These are phyloP conservation scores for Lepidium africanum DNA, from an alignment of 345 rosid species.

Conservation along the genomic window DNA sequence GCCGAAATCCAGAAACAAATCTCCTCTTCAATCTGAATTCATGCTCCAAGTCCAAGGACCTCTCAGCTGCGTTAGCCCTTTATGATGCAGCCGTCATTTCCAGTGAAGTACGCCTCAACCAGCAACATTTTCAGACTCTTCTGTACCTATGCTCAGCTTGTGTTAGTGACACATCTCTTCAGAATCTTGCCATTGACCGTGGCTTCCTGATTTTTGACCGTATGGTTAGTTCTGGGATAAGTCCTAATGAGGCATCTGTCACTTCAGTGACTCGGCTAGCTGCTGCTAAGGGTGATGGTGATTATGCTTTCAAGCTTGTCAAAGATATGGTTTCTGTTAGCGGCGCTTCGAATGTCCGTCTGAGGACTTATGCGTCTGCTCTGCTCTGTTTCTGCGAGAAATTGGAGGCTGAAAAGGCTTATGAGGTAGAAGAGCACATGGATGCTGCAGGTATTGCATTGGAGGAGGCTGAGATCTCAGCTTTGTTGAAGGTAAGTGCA, in stretches of 20 bases:
- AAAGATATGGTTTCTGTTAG: slow-evolving; percentile 34
- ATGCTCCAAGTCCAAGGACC: slow-evolving; percentile 57
- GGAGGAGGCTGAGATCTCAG: slow-evolving; percentile 67
- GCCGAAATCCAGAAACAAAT: slow-evolving; percentile 41
- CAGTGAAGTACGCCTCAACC: slow-evolving; percentile 37
- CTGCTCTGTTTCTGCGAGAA: slow-evolving; percentile 64
- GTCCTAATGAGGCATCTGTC: slow-evolving; percentile 65
- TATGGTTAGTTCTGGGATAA: slow-evolving; percentile 41
- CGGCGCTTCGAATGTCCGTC: slow-evolving; percentile 35
- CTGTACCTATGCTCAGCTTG: slow-evolving; percentile 58
- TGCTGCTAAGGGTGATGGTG: slow-evolving; percentile 67
- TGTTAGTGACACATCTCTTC: slow-evolving; percentile 14
- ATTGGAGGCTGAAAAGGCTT: slow-evolving; percentile 61
- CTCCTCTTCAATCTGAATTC: slow-evolving; percentile 54
- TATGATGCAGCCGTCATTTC: slow-evolving; percentile 40
- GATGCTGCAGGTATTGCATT: slow-evolving; percentile 35
- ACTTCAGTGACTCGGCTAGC: slow-evolving; percentile 63
- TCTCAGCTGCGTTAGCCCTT: slow-evolving; percentile 56
- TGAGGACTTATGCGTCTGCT: slow-evolving; percentile 75
- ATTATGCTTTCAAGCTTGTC: slow-evolving; percentile 58
- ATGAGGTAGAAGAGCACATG: slow-evolving; percentile 75
- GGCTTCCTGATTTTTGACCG: slow-evolving; percentile 55
- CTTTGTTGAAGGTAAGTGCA: slow-evolving; percentile 59
- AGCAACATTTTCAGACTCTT: slow-evolving; percentile 54
- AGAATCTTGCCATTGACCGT: slow-evolving; percentile 22